Evolutionary conservation across 2,329 filamentous ascomycete species (phyloP), one percentile per base, ranked within the genome.

Genomic region (Xylaria sp.): DNA sequence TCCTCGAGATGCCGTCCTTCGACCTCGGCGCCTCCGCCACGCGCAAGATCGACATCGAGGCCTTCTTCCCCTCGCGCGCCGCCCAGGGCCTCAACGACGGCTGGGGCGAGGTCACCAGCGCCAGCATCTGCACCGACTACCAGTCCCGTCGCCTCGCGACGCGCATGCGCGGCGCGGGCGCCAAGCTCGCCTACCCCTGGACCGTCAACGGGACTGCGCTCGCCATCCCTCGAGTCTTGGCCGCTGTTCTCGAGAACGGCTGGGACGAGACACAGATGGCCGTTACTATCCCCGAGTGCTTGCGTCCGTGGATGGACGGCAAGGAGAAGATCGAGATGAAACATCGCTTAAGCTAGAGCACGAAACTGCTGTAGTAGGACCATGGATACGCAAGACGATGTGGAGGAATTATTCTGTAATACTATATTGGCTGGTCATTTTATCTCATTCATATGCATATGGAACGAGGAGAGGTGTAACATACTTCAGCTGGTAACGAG

Each of bases 171-270:
- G 20, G 90, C 25, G 18, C 18, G 2, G 67, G 56, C 13, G 28
- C 32, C 7, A 65, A 86, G 76, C 81, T 91, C 46, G 84, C 85
- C 1, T 98, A 93, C 78, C 93, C 94, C 15, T 93, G 93, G 82
- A 99, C 96, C 0, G 85, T 97, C 43, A 99, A 99, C 78, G 97
- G 95, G 0, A 99, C 96, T 1, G 96, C 95, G 0, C 84, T 98
- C 75, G 96, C 96, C 0, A 91, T 98, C 43, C 96, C 96, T 3
- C 86, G 96, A 60, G 92, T 99, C 13, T 78, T 99, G 67, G 94
- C 96, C 28, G 94, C 94, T 6, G 85, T 99, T 59, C 78, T 99
- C 71, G 96, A 99, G 83, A 93, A 94, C 75, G 91, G 93, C 0
- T 99, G 94, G 92, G 88, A 96, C 75, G 91, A 94, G 75, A 76